These are phyloP conservation scores for Gaeumannomyces tritici DNA, from an alignment of 2,329 filamentous ascomycete genomes.

Conservation along the genomic window DNA sequence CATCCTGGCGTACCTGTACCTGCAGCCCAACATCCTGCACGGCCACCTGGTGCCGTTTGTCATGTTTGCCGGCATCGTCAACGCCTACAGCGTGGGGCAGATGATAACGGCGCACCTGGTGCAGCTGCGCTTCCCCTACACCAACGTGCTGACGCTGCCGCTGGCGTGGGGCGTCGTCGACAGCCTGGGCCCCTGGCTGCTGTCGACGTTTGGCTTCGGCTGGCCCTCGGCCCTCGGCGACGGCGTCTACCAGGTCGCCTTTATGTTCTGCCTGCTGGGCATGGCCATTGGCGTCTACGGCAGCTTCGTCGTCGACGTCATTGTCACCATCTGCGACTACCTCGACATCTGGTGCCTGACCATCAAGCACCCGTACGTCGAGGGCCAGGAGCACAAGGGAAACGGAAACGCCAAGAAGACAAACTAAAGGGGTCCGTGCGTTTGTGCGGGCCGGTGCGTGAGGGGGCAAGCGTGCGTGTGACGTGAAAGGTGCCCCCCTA, in stretches of 20 bases:
- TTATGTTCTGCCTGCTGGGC: conserved; percentile 77
- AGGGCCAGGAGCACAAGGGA: conserved; percentile 25
- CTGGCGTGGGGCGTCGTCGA: conserved; percentile 73
- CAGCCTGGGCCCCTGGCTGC: conserved; percentile 61
- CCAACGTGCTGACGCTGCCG: conserved; percentile 74
- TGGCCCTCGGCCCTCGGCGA: conserved; percentile 71
- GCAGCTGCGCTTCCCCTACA: conserved; percentile 79
- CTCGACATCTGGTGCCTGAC: conserved; percentile 97
- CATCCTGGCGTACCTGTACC: conserved; percentile 67
- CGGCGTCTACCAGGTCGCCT: conserved; percentile 75
- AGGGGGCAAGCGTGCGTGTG: conserved; percentile 14
- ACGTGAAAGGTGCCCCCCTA: no score
- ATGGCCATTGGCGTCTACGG: conserved; percentile 85
- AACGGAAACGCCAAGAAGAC: conserved; percentile 28
- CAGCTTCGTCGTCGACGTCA: conserved; percentile 94
- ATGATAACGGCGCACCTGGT: conserved; percentile 95
- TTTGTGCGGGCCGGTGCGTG: not conserved
- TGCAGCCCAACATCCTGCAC: conserved; percentile 76
- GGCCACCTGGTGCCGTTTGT: conserved; percentile 82
- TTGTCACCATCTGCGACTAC: conserved; percentile 95
- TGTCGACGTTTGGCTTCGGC: conserved; percentile 27
- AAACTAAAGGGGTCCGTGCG: not conserved
- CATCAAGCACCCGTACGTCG: conserved; percentile 72
- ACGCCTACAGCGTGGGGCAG: conserved; percentile 89
- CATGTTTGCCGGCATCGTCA: conserved; percentile 80